Evolutionary conservation across 1,284 basidiomycete genomes (phyloP).

Genomic region (Papiliotrema flavescens): DNA sequence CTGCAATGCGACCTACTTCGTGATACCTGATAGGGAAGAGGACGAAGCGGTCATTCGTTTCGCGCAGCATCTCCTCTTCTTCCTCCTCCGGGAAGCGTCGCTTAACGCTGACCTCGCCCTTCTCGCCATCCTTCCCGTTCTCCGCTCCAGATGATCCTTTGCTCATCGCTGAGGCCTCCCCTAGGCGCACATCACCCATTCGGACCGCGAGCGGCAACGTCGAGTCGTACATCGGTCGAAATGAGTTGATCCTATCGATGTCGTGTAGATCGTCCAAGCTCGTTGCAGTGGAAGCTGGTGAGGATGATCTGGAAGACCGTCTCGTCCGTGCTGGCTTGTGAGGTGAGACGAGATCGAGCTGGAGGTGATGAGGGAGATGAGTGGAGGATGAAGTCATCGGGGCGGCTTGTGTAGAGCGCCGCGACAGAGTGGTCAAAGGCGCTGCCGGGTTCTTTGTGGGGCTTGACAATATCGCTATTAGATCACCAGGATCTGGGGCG

Average conservation of each 20-base stretch:
- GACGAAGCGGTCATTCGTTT: constrained; percentile 64
- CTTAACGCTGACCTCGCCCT: constrained; percentile 4
- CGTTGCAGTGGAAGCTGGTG: constrained; percentile 26
- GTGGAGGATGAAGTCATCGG: not conserved
- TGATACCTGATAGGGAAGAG: constrained; percentile 87
- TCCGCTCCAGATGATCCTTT: not conserved
- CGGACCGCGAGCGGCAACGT: constrained; percentile 1
- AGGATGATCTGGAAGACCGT: constrained; percentile 25
- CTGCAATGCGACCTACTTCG: constrained; percentile 50
- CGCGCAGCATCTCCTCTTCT: constrained; percentile 73
- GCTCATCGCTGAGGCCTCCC: not conserved
- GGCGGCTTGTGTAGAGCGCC: not conserved
- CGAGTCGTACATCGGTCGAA: constrained; percentile 33
- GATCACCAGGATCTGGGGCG: not conserved
- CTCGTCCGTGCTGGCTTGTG: constrained; percentile 5
- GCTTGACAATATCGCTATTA: not conserved
- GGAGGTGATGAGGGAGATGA: not conserved
- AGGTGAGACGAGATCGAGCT: not conserved
- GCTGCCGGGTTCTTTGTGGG: not conserved
- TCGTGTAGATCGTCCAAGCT: constrained; percentile 31
- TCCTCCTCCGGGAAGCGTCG: constrained; percentile 46
- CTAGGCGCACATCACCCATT: not conserved
- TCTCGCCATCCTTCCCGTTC: not conserved
- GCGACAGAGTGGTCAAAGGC: not conserved
- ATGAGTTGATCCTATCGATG: constrained; percentile 24